Conservation (phyloP, 2,329 filamentous ascomycete species). For the Xylaria polymorpha region DNA sequence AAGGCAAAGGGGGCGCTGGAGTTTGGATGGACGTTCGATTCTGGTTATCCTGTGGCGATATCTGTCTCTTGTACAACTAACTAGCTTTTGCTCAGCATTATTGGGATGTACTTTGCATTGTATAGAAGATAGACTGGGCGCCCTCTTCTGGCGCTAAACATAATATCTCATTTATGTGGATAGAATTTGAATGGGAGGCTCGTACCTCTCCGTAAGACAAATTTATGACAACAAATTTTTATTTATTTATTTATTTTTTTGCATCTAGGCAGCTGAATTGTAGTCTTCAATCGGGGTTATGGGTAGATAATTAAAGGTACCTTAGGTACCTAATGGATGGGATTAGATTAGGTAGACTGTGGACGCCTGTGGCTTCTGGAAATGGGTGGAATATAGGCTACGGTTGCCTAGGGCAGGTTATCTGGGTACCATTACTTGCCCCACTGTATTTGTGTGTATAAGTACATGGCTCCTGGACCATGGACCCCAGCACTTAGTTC, state of each 20-base stretch:
- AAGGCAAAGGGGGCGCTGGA: conserved; percentile 43
- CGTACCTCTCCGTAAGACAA: not conserved
- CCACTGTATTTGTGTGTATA: too few relatives aligned
- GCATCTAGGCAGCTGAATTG: not conserved
- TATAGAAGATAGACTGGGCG: conserved; percentile 24
- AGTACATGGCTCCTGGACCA: too few relatives aligned
- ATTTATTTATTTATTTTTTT: not conserved
- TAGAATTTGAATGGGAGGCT: not conserved
- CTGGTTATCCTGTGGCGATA: conserved; percentile 22
- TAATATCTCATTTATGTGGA: not conserved
- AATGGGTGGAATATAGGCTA: too few relatives aligned
- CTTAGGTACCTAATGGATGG: too few relatives aligned
- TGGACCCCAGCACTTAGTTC: too few relatives aligned
- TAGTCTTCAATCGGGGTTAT: not conserved
- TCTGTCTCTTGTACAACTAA: conserved; percentile 28
- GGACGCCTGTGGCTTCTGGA: too few relatives aligned
- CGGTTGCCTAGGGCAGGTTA: too few relatives aligned
- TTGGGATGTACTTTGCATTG: conserved; percentile 26
- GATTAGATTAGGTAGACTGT: too few relatives aligned
- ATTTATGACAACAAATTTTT: not conserved
- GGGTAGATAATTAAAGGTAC: too few relatives aligned
- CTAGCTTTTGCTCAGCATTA: conserved; percentile 22
- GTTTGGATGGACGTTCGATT: conserved; percentile 41
- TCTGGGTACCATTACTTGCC: too few relatives aligned
- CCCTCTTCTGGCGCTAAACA: conserved; percentile 12